Base-by-base conservation (phyloP, 1,139 yeast species). In the Saccharomycopsis crataegensis region DNA sequence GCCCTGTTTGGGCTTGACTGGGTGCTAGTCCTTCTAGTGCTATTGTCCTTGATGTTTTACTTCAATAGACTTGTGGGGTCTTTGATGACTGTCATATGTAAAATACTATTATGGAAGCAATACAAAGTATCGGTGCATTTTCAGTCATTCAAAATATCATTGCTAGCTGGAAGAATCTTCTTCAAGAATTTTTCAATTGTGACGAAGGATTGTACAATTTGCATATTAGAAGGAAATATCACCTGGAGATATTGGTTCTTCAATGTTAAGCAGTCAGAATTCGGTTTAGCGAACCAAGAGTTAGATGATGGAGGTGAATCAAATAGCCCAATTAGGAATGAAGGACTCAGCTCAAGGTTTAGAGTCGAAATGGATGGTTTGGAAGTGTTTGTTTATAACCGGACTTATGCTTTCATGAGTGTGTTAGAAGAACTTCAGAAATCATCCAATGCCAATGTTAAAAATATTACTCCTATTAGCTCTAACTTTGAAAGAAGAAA, bases 201-300 rank as follows among this genome's bases (percentile, higher is more conserved):
- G 9, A 86, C 89, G 11, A 74, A 80, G 49, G 86, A 91, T 67
- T 80, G 80, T 59, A 80, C 96, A 1, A 65, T 87, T 1, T 78
- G 89, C 7, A 74, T 87, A 1, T 75, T 86, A 28, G 83, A 83
- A 59, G 83, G 91, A 3, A 79, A 81, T 59, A 65, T 93, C 37
- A 87, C 96, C 0, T 93, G 98, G 98, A 68, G 95, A 57, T 93
- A 89, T 66, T 93, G 98, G 98, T 71, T 87, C 53, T 71, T 72
- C 5, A 65, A 72, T 17, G 77, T 82, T 3, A 72, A 86, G 60
- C 62, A 72, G 42, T 73, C 83, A 0, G 77, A 73, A 40, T 72
- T 70, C 54, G 64, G 62, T 45, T 61, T 65, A 14, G 60, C 65
- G 42, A 43, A 54, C 14, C 7, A 37, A 6, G 54, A 50, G 16